phyloP scores from a whole-genome alignment of 2,329 filamentous ascomycete genomes.

The Nemania sp. region DNA sequence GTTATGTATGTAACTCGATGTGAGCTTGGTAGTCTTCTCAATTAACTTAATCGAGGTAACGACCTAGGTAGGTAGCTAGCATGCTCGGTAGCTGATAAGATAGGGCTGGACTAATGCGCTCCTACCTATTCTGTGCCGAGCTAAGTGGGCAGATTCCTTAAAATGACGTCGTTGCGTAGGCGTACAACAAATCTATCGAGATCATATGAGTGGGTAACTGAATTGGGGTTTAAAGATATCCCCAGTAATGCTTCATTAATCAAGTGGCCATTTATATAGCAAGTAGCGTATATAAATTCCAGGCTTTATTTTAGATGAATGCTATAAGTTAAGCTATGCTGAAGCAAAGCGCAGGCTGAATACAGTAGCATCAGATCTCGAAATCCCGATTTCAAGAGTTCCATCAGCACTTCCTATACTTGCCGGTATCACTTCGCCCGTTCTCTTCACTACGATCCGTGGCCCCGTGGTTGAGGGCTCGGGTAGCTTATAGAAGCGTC shows the following conservation, averaged over 20 bases:
- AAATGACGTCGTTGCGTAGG: slow-evolving; percentile 26
- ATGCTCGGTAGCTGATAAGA: slow-evolving; percentile 25
- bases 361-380: slow-evolving; percentile 56
- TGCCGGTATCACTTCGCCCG: slow-evolving; percentile 58
- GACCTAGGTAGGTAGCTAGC: background rate
- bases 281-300: background rate
- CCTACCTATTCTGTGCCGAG: slow-evolving; percentile 7
- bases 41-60: too few species aligned
- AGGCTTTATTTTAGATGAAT: background rate
- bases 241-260: too few species aligned
- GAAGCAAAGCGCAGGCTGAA: slow-evolving; percentile 55
- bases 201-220: too few species aligned
- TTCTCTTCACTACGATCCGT: slow-evolving; percentile 68
- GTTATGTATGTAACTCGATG: too few species aligned
- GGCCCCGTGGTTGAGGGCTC: slow-evolving; percentile 59
- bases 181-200: too few species aligned
- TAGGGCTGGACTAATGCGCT: slow-evolving; percentile 19
- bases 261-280: too few species aligned
- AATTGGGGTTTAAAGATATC: too few species aligned
- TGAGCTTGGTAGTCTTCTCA: too few species aligned
- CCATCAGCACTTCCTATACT: slow-evolving; percentile 56
- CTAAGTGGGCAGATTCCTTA: background rate
- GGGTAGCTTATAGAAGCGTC: slow-evolving; percentile 65
- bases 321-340: slow-evolving; percentile 36
- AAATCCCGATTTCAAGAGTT: slow-evolving; percentile 58